Percentiles rank a stretch among this genome's conserved stretches.
Conservation (phyloP, 305 asterid genomes). For the Lippia alba region DNA sequence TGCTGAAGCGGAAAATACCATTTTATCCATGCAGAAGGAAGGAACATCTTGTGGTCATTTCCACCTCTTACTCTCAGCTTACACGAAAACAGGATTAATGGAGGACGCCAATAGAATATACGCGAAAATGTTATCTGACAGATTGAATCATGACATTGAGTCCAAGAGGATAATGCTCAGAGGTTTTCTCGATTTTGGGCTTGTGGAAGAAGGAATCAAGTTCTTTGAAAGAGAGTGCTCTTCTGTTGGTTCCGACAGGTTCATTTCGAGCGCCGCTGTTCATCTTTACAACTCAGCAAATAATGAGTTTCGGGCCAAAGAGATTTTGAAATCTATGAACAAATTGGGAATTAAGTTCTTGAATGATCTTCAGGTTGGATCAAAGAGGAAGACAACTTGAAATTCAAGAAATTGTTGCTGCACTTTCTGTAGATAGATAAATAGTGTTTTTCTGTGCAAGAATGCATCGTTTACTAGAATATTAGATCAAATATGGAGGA, state of each 20-base stretch:
- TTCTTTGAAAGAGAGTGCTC: slow-evolving; percentile 64
- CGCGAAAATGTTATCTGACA: slow-evolving; percentile 44
- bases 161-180: slow-evolving; percentile 67
- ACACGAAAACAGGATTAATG: slow-evolving; percentile 58
- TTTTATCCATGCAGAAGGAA: slow-evolving; percentile 65
- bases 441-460: neutral
- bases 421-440: neutral
- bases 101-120: slow-evolving; percentile 69
- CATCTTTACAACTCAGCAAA: slow-evolving; percentile 64
- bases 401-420: neutral
- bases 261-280: slow-evolving; percentile 72
- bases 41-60: slow-evolving; percentile 73
- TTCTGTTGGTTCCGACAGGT: slow-evolving; percentile 57
- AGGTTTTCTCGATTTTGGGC: slow-evolving; percentile 72
- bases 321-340: slow-evolving; percentile 52
- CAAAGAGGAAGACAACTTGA: slow-evolving; percentile 40
- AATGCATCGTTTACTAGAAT: neutral
- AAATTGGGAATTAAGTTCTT: slow-evolving; percentile 50
- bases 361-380: slow-evolving; percentile 65
- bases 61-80: slow-evolving; percentile 59
- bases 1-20: slow-evolving; percentile 63
- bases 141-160: slow-evolving; percentile 58
- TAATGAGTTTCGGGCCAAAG: slow-evolving; percentile 50
- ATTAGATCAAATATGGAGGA: neutral
- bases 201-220: slow-evolving; percentile 63